Conservation (phyloP, 345 rosid genomes). For the Euphorbia lathyris region DNA sequence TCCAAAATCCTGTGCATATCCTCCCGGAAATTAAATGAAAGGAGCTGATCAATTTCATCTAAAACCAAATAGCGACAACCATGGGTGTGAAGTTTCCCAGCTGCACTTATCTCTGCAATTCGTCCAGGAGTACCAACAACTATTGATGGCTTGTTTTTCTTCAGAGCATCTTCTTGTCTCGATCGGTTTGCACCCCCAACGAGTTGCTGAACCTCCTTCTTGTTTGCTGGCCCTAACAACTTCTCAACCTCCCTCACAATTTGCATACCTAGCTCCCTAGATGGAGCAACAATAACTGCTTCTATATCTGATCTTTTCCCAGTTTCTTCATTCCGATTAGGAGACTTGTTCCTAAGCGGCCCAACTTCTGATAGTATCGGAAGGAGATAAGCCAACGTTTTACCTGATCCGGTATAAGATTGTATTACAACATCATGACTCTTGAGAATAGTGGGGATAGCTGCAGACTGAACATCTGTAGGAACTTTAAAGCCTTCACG, state of each 20-base stretch:
- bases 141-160: conserved; percentile 85
- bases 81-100: conserved; percentile 89
- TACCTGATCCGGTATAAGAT: conserved; percentile 93
- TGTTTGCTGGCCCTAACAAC: conserved; percentile 71
- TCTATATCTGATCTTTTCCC: conserved; percentile 60
- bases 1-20: conserved; percentile 82
- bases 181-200: conserved; percentile 95
- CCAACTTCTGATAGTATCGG: conserved; percentile 80
- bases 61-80: conserved; percentile 79
- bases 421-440: conserved; percentile 82
- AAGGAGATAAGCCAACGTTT: conserved; percentile 84
- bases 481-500: conserved; percentile 67
- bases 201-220: conserved; percentile 84
- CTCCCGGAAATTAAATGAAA: conserved; percentile 85
- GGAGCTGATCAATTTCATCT: conserved; percentile 91
- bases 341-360: conserved; percentile 47
- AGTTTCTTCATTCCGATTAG: conserved; percentile 28
- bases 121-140: conserved; percentile 96
- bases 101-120: conserved; percentile 88
- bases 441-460: conserved; percentile 69
- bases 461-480: conserved; percentile 83
- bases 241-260: conserved; percentile 88
- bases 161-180: conserved; percentile 95
- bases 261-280: conserved; percentile 95
- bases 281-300: conserved; percentile 92